phyloP scores from a whole-genome alignment of 2,329 filamentous ascomycete species.

The Gremmenia infestans region DNA sequence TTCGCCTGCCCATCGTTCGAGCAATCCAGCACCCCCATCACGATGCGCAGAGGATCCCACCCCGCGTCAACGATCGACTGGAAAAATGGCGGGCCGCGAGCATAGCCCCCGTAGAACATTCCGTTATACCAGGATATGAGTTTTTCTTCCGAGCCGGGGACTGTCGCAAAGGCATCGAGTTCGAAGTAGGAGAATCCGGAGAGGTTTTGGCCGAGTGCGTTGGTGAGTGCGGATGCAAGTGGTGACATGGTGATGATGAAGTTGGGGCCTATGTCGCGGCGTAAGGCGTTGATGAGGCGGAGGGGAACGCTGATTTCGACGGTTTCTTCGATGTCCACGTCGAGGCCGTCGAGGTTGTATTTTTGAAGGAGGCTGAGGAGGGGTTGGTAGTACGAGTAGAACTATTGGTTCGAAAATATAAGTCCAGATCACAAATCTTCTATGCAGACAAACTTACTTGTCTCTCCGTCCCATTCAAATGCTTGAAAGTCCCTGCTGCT shows the following conservation, averaged over 20 bases:
- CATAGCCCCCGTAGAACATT: conserved; percentile 81
- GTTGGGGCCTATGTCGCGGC: conserved; percentile 58
- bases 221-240: conserved; percentile 67
- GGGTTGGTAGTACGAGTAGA: conserved; percentile 9
- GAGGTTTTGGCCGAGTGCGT: conserved; percentile 54
- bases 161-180: conserved; percentile 49
- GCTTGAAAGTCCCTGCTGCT: conserved; percentile 42
- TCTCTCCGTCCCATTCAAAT: conserved; percentile 49
- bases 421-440: neutral
- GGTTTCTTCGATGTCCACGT: conserved; percentile 74
- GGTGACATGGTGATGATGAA: conserved; percentile 79
- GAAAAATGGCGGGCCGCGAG: conserved; percentile 38
- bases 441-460: conserved; percentile 17
- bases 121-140: conserved; percentile 77
- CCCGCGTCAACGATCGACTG: conserved; percentile 51
- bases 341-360: conserved; percentile 60
- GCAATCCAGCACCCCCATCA: conserved; percentile 69
- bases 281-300: conserved; percentile 59
- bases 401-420: conserved; percentile 35
- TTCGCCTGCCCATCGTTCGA: conserved; percentile 63
- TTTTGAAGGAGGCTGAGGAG: conserved; percentile 15
- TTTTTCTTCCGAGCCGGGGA: conserved; percentile 19
- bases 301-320: conserved; percentile 61
- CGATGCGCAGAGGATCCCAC: conserved; percentile 67
- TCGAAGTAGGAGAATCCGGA: conserved; percentile 75